A percentile compares a stretch with the other conserved stretches of the same genome.
phyloP scores from a whole-genome alignment of 306 rosid genomes.

The Lotus japonicus region DNA sequence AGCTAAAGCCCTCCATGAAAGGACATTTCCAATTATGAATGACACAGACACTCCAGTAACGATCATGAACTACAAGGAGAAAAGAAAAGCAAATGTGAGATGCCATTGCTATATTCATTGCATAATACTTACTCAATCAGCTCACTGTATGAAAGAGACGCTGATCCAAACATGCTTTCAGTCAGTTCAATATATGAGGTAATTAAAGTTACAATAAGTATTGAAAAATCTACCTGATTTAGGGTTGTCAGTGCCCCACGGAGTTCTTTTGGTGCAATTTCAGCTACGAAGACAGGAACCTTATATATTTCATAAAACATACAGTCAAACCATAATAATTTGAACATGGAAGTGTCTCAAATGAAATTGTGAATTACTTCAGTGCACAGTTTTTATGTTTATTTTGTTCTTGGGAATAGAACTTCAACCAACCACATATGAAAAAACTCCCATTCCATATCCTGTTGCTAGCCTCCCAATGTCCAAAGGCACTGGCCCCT shows the following conservation, averaged over 20 bases:
- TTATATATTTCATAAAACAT: slow-evolving; percentile 20
- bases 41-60: slow-evolving; percentile 54
- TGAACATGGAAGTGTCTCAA: not conserved
- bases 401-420: not conserved
- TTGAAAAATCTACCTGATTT: slow-evolving; percentile 56
- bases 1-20: slow-evolving; percentile 79
- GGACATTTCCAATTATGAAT: slow-evolving; percentile 67
- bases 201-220: too few relatives aligned
- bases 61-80: slow-evolving; percentile 65
- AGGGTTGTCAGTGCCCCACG: slow-evolving; percentile 74
- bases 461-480: slow-evolving; percentile 92
- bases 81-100: slow-evolving; percentile 1
- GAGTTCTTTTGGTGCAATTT: slow-evolving; percentile 86
- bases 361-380: not conserved
- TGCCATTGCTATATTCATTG: too few relatives aligned
- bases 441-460: slow-evolving; percentile 94
- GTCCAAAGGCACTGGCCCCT: slow-evolving; percentile 68
- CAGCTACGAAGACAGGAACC: slow-evolving; percentile 91
- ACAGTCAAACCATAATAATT: not conserved
- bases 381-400: too few relatives aligned
- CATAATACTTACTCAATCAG: not conserved
- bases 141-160: not conserved
- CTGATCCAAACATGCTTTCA: too few relatives aligned
- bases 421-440: slow-evolving; percentile 56
- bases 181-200: too few relatives aligned